Conservation (phyloP, 2,329 filamentous ascomycete species). For the Alternaria tenuissima region DNA sequence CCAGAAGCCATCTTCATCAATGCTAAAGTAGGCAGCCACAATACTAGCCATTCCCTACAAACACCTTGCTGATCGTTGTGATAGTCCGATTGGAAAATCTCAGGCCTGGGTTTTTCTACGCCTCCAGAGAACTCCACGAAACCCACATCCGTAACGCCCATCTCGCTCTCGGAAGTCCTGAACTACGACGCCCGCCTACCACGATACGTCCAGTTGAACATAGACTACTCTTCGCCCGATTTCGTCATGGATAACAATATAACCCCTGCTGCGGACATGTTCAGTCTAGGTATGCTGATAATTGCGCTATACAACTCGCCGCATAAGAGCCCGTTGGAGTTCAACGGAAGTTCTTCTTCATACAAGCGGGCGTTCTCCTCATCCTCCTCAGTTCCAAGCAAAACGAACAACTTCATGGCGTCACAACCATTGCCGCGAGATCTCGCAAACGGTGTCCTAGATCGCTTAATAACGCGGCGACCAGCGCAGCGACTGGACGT, state of each 20-base stretch:
- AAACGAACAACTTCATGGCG: constrained; percentile 84
- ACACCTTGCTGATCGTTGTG: constrained; percentile 37
- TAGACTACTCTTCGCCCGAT: constrained; percentile 94
- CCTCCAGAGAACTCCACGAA: constrained; percentile 79
- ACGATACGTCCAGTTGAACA: constrained; percentile 81
- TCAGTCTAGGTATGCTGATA: constrained; percentile 88
- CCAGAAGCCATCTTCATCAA: constrained; percentile 95
- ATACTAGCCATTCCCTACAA: constrained; percentile 16
- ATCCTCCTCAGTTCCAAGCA: constrained; percentile 78
- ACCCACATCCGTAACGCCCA: constrained; percentile 77
- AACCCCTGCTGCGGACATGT: constrained; percentile 86
- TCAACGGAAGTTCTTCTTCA: constrained; percentile 78
- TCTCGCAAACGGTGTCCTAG: constrained; percentile 77
- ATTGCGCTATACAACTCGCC: constrained; percentile 95
- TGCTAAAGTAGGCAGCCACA: constrained; percentile 71
- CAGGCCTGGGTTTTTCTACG: constrained; percentile 88
- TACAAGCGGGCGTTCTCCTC: constrained; percentile 87
- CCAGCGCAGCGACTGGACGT: constrained; percentile 89
- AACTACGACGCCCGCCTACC: constrained; percentile 88
- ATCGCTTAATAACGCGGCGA: constrained; percentile 83
- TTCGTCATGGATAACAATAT: constrained; percentile 92
- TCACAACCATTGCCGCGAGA: constrained; percentile 82
- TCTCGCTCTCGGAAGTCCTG: constrained; percentile 83
- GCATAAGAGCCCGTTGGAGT: constrained; percentile 84
- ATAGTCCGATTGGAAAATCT: constrained; percentile 97